Evolutionary conservation across 176 grass and related monocot species (phyloP), one percentile per base, ranked within the genome.

Genomic region (Rhynchospora tenuis): DNA sequence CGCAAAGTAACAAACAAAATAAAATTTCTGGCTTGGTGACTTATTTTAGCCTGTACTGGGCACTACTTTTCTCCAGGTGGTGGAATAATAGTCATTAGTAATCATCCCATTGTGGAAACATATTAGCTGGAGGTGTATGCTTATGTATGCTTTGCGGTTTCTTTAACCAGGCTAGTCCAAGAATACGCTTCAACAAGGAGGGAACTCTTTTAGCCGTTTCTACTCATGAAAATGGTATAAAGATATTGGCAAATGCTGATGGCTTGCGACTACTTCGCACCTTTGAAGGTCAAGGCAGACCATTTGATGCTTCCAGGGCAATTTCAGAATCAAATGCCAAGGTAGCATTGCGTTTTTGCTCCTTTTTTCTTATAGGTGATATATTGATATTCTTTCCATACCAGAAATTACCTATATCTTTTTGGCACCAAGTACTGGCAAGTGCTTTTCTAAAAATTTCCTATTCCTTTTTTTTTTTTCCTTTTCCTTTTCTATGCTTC

Each of bases 161-260:
- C 22, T 82, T 62, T 23, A 67, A 63, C 70, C 63, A 95, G 95
- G 89, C 89, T 81, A 98, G 95, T 86, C 86, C 95, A 59, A 83
- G 95, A 56, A 91, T 98, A 80, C 90, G 95, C 78, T 98, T 98
- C 69, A 98, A 98, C 84, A 98, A 98, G 80, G 92, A 98, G 42
- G 95, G 95, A 59, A 93, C 86, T 70, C 61, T 98, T 52, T 87
- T 98, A 88, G 95, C 95, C 48, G 93, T 98, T 68, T 95, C 92
- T 86, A 93, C 92, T 61, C 33, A 67, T 90, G 95, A 98, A 33
- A 98, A 89, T 91, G 92, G 92, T 86, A 90, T 98, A 79, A 98
- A 98, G 86, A 94, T 98, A 73, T 84, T 98, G 86, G 95, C 93
- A 83, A 98, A 98, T 84, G 73, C 89, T 84, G 95, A 98, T 15